phyloP scores from a whole-genome alignment of 1,284 basidiomycete species.

The Pseudozyma thailandica region DNA sequence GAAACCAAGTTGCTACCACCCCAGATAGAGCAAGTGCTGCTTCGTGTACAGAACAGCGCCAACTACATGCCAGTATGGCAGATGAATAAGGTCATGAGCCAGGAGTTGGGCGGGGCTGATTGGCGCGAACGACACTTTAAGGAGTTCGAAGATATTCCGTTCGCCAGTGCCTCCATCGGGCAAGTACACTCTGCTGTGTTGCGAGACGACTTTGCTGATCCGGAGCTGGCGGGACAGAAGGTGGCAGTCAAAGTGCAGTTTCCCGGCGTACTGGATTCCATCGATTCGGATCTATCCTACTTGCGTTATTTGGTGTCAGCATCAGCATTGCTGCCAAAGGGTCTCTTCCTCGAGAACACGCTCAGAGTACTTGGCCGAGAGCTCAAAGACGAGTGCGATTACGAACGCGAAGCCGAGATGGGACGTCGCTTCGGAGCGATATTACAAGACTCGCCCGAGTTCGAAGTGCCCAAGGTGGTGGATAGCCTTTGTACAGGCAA shows the following conservation, averaged over 20 bases:
- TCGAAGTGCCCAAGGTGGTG: constrained; percentile 84
- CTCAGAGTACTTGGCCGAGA: constrained; percentile 89
- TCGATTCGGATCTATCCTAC: constrained; percentile 87
- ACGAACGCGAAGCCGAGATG: constrained; percentile 84
- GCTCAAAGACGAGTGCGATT: constrained; percentile 94
- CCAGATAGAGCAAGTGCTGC: constrained; percentile 87
- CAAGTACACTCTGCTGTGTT: constrained; percentile 89
- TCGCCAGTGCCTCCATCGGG: constrained; percentile 96
- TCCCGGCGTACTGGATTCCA: constrained; percentile 87
- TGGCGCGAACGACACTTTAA: constrained; percentile 79
- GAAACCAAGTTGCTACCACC: constrained; percentile 76
- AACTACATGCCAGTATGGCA: constrained; percentile 99
- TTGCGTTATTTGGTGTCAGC: constrained; percentile 84
- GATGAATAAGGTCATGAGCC: constrained; percentile 83
- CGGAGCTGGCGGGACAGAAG: constrained; percentile 51
- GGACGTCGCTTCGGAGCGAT: constrained; percentile 74
- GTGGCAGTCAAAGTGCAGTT: constrained; percentile 97
- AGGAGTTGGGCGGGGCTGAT: constrained; percentile 77
- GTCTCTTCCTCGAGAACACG: constrained; percentile 81
- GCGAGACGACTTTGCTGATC: constrained; percentile 48
- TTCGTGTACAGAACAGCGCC: constrained; percentile 91
- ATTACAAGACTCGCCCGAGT: constrained; percentile 70
- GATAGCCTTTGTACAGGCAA: constrained; percentile 80
- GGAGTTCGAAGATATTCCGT: constrained; percentile 84
- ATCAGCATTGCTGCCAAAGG: constrained; percentile 82